These are phyloP conservation scores for Orbilia ellipsospora DNA, from an alignment of 2,329 filamentous ascomycete genomes.

Conservation along the genomic window DNA sequence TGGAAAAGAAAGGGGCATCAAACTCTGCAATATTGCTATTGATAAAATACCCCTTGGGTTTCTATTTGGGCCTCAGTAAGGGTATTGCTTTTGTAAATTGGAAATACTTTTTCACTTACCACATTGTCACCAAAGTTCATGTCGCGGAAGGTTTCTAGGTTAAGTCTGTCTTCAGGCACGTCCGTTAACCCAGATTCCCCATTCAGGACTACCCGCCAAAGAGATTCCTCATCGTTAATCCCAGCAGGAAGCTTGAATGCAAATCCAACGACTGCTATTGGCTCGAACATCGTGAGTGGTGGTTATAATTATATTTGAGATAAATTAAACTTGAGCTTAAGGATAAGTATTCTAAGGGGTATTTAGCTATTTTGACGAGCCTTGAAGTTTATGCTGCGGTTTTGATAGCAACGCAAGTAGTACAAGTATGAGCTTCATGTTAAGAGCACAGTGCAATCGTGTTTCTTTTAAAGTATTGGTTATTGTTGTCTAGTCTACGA, in stretches of 20 bases:
- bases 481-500: too few species aligned
- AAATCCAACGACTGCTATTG: slow-evolving; percentile 23
- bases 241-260: slow-evolving; percentile 24
- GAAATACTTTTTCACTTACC: too few species aligned
- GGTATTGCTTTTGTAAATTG: background rate
- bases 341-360: too few species aligned
- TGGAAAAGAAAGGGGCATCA: slow-evolving; percentile 85
- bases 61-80: background rate
- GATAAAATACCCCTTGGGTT: slow-evolving; percentile 59
- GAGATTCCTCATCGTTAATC: background rate
- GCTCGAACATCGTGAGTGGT: background rate
- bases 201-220: slow-evolving; percentile 19
- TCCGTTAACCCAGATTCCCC: slow-evolving; percentile 11
- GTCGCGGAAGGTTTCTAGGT: slow-evolving; percentile 17
- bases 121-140: background rate
- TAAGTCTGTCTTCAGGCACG: slow-evolving; percentile 21
- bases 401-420: too few species aligned
- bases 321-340: background rate
- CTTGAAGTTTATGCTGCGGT: too few species aligned
- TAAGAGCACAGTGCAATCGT: too few species aligned
- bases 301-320: background rate
- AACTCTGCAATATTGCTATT: slow-evolving; percentile 81
- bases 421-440: too few species aligned
- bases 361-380: too few species aligned
- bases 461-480: too few species aligned